Evolutionary conservation across 306 rosid genomes (phyloP).

Genomic region (Prunus mongolica): DNA sequence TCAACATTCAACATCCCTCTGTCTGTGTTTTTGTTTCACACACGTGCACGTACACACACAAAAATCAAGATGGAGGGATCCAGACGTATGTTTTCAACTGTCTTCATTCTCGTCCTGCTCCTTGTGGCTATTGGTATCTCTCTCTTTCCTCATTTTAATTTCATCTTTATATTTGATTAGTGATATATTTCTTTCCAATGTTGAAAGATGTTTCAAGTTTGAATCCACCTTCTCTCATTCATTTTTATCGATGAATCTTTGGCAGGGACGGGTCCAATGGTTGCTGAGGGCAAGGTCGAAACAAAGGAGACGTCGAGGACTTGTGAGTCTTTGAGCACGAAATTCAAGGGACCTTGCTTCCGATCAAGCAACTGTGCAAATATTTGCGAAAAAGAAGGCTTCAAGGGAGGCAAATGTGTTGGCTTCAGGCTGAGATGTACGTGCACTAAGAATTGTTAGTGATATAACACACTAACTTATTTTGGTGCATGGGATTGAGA

Average conservation of each 20-base stretch:
- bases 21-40: background rate
- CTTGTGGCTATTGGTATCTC: background rate
- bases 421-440: background rate
- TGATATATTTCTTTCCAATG: too few relatives aligned
- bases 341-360: background rate
- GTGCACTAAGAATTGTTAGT: background rate
- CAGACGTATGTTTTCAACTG: background rate
- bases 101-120: background rate
- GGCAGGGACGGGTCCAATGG: background rate
- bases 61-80: background rate
- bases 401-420: background rate
- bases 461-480: background rate
- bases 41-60: background rate
- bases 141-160: background rate
- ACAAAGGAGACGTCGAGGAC: background rate
- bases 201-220: background rate
- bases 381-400: background rate
- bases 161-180: background rate
- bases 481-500: background rate
- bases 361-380: background rate
- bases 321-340: background rate
- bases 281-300: background rate
- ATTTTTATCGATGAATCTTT: background rate
- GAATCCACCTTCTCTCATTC: background rate
- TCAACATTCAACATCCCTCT: background rate